Conservation (phyloP, 495 filamentous ascomycete species). For the Talaromyces nanjingensis region DNA sequence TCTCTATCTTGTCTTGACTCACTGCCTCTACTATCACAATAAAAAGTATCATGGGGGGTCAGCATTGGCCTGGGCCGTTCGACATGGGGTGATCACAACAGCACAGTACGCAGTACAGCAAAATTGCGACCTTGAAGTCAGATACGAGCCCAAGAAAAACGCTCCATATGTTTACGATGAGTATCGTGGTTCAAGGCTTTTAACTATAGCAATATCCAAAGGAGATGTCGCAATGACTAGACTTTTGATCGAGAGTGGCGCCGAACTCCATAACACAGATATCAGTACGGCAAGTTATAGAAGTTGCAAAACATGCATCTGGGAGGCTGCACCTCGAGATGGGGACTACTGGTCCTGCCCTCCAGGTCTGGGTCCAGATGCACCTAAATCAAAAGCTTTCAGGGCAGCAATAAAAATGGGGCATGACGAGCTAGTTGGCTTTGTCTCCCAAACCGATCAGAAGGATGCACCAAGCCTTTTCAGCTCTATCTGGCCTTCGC, state of each 20-base stretch:
- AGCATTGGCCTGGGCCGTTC: not conserved
- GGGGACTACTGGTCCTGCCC: no score
- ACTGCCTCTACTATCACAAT: not conserved
- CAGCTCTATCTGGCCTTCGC: not conserved
- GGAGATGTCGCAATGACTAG: not conserved
- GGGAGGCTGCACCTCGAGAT: no score
- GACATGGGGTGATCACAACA: not conserved
- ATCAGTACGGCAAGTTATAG: not conserved
- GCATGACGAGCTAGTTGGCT: not conserved
- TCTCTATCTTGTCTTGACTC: not conserved
- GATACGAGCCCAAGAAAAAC: constrained; percentile 11
- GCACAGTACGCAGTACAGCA: constrained; percentile 13
- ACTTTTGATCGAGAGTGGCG: constrained; percentile 20
- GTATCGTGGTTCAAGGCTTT: constrained; percentile 22
- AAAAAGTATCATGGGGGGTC: not conserved
- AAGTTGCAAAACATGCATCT: not conserved
- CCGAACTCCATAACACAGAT: not conserved
- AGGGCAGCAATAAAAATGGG: not conserved
- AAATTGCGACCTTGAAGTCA: constrained; percentile 29
- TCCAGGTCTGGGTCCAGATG: not conserved
- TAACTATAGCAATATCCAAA: constrained; percentile 18
- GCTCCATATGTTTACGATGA: no score
- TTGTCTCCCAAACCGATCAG: not conserved
- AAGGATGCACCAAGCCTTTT: not conserved
- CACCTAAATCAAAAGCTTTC: not conserved